Evolutionary conservation across 208 protist genomes (phyloP).

Genomic region (Trypanosomatidae sp.): DNA sequence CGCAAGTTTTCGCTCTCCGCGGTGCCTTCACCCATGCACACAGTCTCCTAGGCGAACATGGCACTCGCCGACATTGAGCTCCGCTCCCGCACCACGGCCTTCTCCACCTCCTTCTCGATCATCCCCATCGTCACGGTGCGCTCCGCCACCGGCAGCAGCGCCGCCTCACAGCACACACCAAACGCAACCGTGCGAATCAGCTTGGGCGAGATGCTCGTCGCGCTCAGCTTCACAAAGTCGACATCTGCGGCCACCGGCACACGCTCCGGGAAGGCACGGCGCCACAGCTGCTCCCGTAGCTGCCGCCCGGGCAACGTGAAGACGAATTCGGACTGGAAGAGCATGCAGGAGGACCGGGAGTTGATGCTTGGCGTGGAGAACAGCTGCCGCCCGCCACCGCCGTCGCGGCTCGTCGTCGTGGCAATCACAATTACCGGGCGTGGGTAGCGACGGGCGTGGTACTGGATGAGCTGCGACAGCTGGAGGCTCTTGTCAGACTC

Average conservation of each 20-base stretch:
- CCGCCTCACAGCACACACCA: constrained; percentile 69
- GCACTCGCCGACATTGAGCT: constrained; percentile 28
- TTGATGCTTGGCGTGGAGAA: constrained; percentile 42
- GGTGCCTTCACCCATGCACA: no score
- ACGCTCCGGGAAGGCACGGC: constrained; percentile 59
- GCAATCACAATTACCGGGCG: constrained; percentile 81
- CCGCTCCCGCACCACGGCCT: constrained; percentile 42
- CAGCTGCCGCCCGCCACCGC: constrained; percentile 22
- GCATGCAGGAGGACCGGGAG: constrained; percentile 43
- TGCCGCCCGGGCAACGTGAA: constrained; percentile 57
- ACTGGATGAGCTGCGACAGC: constrained; percentile 77
- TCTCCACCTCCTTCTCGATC: constrained; percentile 62
- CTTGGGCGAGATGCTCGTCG: constrained; percentile 59
- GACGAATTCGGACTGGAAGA: constrained; percentile 54
- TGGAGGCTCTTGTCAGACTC: constrained; percentile 63
- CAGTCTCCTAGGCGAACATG: constrained; percentile 64
- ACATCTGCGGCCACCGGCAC: constrained; percentile 58
- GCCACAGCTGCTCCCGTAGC: constrained; percentile 76
- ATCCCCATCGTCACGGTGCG: constrained; percentile 68
- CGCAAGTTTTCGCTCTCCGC: no score
- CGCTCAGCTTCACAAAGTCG: constrained; percentile 60
- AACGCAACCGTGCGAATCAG: constrained; percentile 79
- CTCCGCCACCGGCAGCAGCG: constrained; percentile 42
- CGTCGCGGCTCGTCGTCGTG: constrained; percentile 47
- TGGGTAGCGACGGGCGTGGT: constrained; percentile 73